Evolutionary conservation across 2,329 filamentous ascomycete genomes (phyloP).

Genomic region (Acarospora socialis): DNA sequence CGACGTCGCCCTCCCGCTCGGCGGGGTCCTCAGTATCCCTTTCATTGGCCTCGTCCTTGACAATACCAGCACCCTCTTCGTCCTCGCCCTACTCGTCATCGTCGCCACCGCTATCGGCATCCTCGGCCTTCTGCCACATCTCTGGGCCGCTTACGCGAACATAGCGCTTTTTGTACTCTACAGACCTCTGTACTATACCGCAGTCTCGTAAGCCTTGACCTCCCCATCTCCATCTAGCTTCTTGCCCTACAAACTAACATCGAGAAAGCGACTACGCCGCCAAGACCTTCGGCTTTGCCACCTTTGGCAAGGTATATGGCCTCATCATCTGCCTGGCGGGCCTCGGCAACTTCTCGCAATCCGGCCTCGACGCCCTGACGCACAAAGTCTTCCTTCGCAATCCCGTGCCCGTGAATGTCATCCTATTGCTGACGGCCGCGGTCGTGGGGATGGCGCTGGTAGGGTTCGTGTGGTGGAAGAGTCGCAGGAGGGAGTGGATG

Average conservation of each 20-base stretch:
- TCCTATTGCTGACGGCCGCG: constrained; percentile 48
- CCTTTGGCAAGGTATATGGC: constrained; percentile 89
- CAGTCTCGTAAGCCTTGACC: constrained; percentile 46
- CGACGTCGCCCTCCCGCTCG: constrained; percentile 69
- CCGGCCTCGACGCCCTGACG: constrained; percentile 63
- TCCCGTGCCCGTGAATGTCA: constrained; percentile 62
- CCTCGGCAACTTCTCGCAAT: constrained; percentile 70
- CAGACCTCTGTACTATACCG: constrained; percentile 80
- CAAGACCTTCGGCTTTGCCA: constrained; percentile 84
- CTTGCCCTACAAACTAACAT: constrained; percentile 17
- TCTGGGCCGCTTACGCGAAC: constrained; percentile 57
- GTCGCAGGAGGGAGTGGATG: constrained; percentile 18
- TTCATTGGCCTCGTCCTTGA: constrained; percentile 75
- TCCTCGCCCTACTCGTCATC: constrained; percentile 55
- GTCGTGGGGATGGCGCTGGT: constrained; percentile 53
- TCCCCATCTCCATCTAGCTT: constrained; percentile 8
- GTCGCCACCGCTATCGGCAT: constrained; percentile 62
- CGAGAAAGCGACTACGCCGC: constrained; percentile 57
- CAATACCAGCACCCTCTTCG: constrained; percentile 55
- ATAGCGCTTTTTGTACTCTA: constrained; percentile 70
- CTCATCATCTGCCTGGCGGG: constrained; percentile 77
- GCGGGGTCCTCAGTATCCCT: constrained; percentile 70
- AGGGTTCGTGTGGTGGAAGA: constrained; percentile 46
- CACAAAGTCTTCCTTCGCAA: constrained; percentile 57
- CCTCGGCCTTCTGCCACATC: constrained; percentile 56